These are phyloP conservation scores for Pseudocercospora eumusae DNA, from an alignment of 2,329 filamentous ascomycete species.

Conservation along the genomic window DNA sequence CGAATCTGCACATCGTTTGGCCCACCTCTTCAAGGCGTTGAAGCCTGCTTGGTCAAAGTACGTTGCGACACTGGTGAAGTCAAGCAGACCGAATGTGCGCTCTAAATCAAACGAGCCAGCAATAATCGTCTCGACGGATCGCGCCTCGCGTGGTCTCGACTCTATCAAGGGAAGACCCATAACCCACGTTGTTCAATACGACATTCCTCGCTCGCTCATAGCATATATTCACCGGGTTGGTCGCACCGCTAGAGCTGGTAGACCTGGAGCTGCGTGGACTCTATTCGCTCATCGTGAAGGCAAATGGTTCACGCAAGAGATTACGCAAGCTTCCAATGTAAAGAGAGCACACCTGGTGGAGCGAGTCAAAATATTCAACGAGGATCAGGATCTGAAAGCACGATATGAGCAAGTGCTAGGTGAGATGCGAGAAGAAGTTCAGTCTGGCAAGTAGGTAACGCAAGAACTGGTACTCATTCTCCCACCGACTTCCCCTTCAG, in stretches of 20 bases:
- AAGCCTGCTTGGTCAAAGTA: constrained; percentile 33
- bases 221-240: constrained; percentile 92
- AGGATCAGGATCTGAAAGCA: constrained; percentile 37
- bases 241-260: constrained; percentile 81
- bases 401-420: constrained; percentile 59
- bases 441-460: neutral
- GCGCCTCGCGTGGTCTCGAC: constrained; percentile 89
- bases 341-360: constrained; percentile 50
- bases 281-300: constrained; percentile 79
- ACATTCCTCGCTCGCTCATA: constrained; percentile 76
- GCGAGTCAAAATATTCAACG: constrained; percentile 37
- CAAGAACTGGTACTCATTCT: neutral
- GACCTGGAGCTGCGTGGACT: constrained; percentile 78
- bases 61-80: constrained; percentile 45
- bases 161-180: constrained; percentile 55
- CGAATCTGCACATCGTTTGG: constrained; percentile 82
- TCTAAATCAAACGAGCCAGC: constrained; percentile 69
- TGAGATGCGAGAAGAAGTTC: constrained; percentile 63
- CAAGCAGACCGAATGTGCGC: constrained; percentile 62
- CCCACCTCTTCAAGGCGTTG: constrained; percentile 64
- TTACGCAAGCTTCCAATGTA: constrained; percentile 62
- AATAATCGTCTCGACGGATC: constrained; percentile 79
- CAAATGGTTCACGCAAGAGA: constrained; percentile 87
- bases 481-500: neutral
- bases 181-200: constrained; percentile 89